phyloP scores from a whole-genome alignment of 1,284 basidiomycete species.

The Hypsizygus ulmarius region DNA sequence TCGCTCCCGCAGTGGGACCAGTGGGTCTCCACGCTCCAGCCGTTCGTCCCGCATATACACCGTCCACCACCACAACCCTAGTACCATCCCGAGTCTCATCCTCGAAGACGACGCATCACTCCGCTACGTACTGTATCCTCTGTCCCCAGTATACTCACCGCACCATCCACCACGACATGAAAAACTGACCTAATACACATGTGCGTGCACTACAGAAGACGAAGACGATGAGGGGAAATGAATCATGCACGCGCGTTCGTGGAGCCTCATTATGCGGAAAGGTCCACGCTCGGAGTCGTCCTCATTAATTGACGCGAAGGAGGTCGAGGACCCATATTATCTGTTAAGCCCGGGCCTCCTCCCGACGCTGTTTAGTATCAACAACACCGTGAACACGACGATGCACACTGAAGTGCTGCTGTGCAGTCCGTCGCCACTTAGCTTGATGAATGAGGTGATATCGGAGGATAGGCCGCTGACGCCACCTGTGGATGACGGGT shows the following conservation, averaged over 20 bases:
- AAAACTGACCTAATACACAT: too few species aligned
- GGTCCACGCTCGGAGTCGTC: slow-evolving; percentile 35
- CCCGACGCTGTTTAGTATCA: slow-evolving; percentile 28
- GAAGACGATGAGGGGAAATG: slow-evolving; percentile 26
- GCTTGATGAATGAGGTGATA: slow-evolving; percentile 7
- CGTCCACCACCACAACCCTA: too few species aligned
- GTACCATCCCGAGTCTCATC: slow-evolving; percentile 19
- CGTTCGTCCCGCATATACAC: slow-evolving; percentile 27
- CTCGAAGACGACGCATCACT: slow-evolving; percentile 20
- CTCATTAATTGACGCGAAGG: slow-evolving; percentile 26
- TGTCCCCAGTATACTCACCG: neutral
- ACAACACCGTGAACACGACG: slow-evolving; percentile 15
- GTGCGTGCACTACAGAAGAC: slow-evolving; percentile 20
- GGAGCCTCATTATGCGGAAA: slow-evolving; percentile 39
- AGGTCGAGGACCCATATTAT: slow-evolving; percentile 20
- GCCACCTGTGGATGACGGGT: slow-evolving; percentile 16
- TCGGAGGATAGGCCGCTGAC: slow-evolving; percentile 17
- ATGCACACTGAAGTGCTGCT: too few species aligned
- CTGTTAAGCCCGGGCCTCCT: slow-evolving; percentile 32
- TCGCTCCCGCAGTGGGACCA: slow-evolving; percentile 32
- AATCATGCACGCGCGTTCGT: slow-evolving; percentile 30
- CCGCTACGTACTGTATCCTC: slow-evolving; percentile 18
- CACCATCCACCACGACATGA: neutral
- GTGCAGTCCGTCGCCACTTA: slow-evolving; percentile 17
- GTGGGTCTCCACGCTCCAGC: slow-evolving; percentile 30